Evolutionary conservation across 768 basidiomycete genomes (phyloP), one percentile per base, ranked within the genome.

Genomic region (Boletus rufocinnamomeus): DNA sequence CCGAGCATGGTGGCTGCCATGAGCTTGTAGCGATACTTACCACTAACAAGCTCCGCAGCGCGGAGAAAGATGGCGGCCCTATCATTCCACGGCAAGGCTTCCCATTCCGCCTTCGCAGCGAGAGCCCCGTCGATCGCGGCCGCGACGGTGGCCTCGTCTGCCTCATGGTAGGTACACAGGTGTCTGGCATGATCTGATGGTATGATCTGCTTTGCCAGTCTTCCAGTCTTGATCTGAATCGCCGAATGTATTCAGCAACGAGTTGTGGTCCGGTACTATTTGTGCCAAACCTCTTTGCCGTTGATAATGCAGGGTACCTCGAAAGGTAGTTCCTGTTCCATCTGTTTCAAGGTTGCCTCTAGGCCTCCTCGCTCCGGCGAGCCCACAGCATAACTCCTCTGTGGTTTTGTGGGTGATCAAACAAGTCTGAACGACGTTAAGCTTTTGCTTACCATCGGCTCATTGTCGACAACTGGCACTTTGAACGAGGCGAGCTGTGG

Each of bases 11-110:
- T 98, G 41, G 96, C 95, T 43, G 97, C 97, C 77, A 98, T 81
- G 48, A 99, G 80, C 76, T 89, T 88, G 79, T 95, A 96, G 63
- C 97, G 82, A 73, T 98, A 97, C 81, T 98, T 99, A 54, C 92
- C 93, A 69, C 91, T 88, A 57, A 94, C 84, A 51, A 99, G 85
- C 73, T 99, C 97, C 25, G 97, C 97, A 6, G 97, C 97, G 74
- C 96, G 97, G 63, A 99, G 81, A 80, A 98, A 99, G 75, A 99
- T 96, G 40, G 97, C 93, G 2, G 97, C 97, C 37, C 95, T 86
- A 73, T 99, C 97, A 70, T 83, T 88, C 96, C 95, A 99, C 0
- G 96, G 95, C 81, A 98, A 78, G 49, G 82, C 80, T 78, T 98
- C 97, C 97, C 97, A 99, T 51, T 83, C 85, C 17, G 77, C 77